Evolutionary conservation across 1,284 basidiomycete genomes (phyloP).

Genomic region (Vanrija pseudolonga): DNA sequence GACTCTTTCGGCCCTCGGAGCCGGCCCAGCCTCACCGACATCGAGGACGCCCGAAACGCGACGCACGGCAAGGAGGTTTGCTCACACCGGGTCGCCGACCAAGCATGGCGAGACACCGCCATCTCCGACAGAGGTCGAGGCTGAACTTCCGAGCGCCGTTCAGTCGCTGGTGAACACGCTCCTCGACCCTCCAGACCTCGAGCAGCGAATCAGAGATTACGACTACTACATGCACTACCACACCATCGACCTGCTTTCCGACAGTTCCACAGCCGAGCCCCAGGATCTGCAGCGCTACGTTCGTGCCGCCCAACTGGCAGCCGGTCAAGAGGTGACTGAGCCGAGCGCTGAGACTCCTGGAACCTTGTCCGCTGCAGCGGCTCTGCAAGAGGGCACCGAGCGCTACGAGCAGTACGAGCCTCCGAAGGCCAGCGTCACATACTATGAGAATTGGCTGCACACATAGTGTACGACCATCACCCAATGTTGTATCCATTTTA

Average conservation of each 20-base stretch:
- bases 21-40: neutral
- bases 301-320: slow-evolving; percentile 36
- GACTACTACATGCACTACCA: slow-evolving; percentile 59
- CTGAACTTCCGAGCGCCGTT: slow-evolving; percentile 30
- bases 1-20: neutral
- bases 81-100: neutral
- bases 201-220: slow-evolving; percentile 64
- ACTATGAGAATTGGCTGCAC: slow-evolving; percentile 29
- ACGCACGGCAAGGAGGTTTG: slow-evolving; percentile 40
- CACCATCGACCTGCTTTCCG: slow-evolving; percentile 39
- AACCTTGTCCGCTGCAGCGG: neutral
- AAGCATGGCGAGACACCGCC: neutral
- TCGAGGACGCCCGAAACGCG: slow-evolving; percentile 8
- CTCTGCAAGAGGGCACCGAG: neutral
- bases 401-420: slow-evolving; percentile 14
- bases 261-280: slow-evolving; percentile 44
- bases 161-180: slow-evolving; percentile 61
- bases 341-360: neutral
- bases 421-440: slow-evolving; percentile 15
- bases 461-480: neutral
- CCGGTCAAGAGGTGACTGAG: slow-evolving; percentile 36
- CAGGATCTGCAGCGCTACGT: slow-evolving; percentile 50
- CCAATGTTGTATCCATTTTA: neutral
- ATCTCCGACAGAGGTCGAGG: neutral
- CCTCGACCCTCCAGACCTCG: slow-evolving; percentile 57